Base-by-base conservation (phyloP, 2,329 filamentous ascomycete genomes). In the Trichoderma afroharzianum region DNA sequence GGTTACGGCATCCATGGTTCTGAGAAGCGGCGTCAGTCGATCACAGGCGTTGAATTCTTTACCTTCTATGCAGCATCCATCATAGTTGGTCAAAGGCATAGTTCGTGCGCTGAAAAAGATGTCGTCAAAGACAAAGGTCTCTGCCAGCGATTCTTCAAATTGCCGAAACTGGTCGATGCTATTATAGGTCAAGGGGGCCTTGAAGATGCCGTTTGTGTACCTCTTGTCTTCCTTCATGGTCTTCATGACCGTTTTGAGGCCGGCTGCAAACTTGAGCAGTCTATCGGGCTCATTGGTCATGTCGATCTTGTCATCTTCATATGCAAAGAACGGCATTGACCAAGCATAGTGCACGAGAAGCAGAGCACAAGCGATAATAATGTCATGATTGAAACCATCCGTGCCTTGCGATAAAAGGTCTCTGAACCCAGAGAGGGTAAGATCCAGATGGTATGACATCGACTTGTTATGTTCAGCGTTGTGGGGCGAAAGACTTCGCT, bases 271-370 rank as follows among this genome's bases (percentile, higher is more conserved):
- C 32, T 66, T 53, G 33, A 71, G 63, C 9, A 71, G 30, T 14
- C 63, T 71, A 33, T 71, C 70, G 2, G 63, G 55, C 12, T 71
- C 63, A 15, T 14, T 55, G 30, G 43, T 62, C 50, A 68, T 30
- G 21, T 33, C 63, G 21, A 55, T 68, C 12, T 53, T 26, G 15
- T 68, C 55, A 26, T 62, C 57, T 53, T 26, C 63, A 15, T 71
- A 68, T 39, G 63, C 30, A 30, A 71, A 68, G 14, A 68, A 71
- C 6, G 70, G 70, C 50, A 68, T 68, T 4, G 70, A 71, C 70
- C 70, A 71, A 36, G 70, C 70, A 28, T 68, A 71, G 28, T 71
- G 70, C 4, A 71, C 55, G 12, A 71, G 57, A 11, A 71, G n/a
- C 4, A 71, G 32, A 18, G 63, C 53, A 30, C 69, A 71, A 18